phyloP scores from a whole-genome alignment of 2,329 filamentous ascomycete species.

The Sporothrix luriei region DNA sequence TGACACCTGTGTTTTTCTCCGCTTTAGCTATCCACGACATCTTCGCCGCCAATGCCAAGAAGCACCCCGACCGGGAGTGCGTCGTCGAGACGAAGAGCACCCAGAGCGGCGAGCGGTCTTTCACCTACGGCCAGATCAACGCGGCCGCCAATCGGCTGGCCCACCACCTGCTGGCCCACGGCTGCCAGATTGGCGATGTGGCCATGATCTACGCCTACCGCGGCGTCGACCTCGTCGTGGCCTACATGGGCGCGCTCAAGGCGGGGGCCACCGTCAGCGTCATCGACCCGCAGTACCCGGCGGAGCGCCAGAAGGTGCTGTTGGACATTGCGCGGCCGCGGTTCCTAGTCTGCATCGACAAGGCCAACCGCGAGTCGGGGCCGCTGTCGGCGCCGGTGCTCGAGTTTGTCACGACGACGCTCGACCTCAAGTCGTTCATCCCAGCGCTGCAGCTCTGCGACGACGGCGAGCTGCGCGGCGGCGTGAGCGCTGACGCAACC shows the following conservation, averaged over 20 bases:
- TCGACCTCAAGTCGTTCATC: slow-evolving; percentile 72
- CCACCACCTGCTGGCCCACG: slow-evolving; percentile 73
- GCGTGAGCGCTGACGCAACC: slow-evolving; percentile 51
- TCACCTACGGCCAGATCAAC: slow-evolving; percentile 84
- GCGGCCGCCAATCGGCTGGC: slow-evolving; percentile 80
- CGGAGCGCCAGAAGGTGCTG: slow-evolving; percentile 78
- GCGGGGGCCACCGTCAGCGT: slow-evolving; percentile 64
- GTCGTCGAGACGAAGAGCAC: slow-evolving; percentile 54
- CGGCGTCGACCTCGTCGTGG: slow-evolving; percentile 66
- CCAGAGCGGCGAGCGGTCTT: slow-evolving; percentile 62
- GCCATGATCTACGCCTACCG: slow-evolving; percentile 92
- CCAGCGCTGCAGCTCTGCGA: slow-evolving; percentile 72
- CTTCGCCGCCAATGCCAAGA: slow-evolving; percentile 67
- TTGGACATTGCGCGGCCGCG: slow-evolving; percentile 76
- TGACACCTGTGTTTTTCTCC: background rate
- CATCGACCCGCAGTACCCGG: slow-evolving; percentile 81
- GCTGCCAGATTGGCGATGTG: slow-evolving; percentile 77
- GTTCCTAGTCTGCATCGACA: slow-evolving; percentile 72
- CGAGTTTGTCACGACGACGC: slow-evolving; percentile 70
- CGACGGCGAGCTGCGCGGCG: slow-evolving; percentile 72
- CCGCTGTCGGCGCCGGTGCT: slow-evolving; percentile 52
- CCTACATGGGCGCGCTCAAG: slow-evolving; percentile 73
- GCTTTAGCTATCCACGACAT: slow-evolving; percentile 65
- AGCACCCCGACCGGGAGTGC: slow-evolving; percentile 63
- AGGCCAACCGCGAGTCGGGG: slow-evolving; percentile 68